Evolutionary conservation across 176 grass and related monocot species (phyloP).

Genomic region (Paspalum notatum): DNA sequence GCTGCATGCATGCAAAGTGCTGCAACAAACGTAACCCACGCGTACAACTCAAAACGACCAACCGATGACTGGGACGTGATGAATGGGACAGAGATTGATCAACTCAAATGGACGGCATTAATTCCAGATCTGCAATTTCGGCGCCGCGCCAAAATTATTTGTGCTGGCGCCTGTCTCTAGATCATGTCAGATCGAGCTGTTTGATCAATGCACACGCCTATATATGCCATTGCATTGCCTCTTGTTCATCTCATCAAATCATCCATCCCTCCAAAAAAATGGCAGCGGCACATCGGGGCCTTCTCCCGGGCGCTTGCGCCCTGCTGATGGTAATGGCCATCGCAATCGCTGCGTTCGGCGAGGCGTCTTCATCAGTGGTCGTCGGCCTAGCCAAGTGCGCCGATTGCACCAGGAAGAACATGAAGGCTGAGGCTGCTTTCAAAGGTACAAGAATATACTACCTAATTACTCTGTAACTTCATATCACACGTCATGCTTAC

Average conservation of each 20-base stretch:
- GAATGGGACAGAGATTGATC: constrained; percentile 18
- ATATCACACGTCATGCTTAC: neutral
- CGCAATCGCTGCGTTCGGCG: neutral
- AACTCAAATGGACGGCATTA: constrained; percentile 31
- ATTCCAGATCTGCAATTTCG: constrained; percentile 20
- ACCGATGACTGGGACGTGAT: neutral
- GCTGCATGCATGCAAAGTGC: neutral
- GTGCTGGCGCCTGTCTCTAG: neutral
- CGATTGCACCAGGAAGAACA: constrained; percentile 45
- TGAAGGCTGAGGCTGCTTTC: constrained; percentile 34
- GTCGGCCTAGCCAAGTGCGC: constrained; percentile 42
- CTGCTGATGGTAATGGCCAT: neutral
- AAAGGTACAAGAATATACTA: neutral
- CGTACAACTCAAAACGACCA: constrained; percentile 19
- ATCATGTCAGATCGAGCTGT: neutral
- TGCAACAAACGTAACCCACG: constrained; percentile 11
- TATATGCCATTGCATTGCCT: constrained; percentile 12
- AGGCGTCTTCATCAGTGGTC: neutral
- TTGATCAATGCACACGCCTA: neutral
- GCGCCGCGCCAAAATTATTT: constrained; percentile 42
- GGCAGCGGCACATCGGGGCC: neutral
- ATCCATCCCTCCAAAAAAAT: neutral
- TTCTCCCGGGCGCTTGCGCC: constrained; percentile 20
- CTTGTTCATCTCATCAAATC: neutral
- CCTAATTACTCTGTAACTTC: neutral